Evolutionary conservation across 176 grass and related monocot genomes (phyloP).

Genomic region (Aegilops speltoides): DNA sequence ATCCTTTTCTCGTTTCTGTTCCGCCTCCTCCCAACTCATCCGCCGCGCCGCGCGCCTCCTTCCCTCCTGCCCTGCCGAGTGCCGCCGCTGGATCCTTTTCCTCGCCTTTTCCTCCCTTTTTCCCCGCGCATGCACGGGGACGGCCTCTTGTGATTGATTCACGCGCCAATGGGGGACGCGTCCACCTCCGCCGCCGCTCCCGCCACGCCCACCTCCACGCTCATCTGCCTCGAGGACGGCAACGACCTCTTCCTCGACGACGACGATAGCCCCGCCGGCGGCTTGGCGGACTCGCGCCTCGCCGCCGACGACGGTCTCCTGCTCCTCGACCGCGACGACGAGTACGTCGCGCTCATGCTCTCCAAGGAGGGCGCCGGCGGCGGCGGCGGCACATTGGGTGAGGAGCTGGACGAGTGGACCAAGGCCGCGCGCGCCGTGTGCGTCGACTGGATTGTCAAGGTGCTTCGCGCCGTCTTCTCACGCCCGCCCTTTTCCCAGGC

Average conservation of each 20-base stretch:
- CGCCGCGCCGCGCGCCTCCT: slow-evolving; percentile 30
- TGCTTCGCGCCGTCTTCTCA: background rate
- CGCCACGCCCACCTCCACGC: slow-evolving; percentile 52
- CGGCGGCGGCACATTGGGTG: background rate
- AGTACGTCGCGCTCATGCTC: slow-evolving; percentile 66
- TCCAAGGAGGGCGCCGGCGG: slow-evolving; percentile 41
- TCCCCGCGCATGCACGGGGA: slow-evolving; percentile 18
- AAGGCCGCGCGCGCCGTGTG: slow-evolving; percentile 48
- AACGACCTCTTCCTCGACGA: slow-evolving; percentile 37
- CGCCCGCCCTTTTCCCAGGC: background rate
- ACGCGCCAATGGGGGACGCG: slow-evolving; percentile 37
- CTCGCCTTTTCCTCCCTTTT: background rate
- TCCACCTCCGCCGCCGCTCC: slow-evolving; percentile 33
- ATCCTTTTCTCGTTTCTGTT: slow-evolving; percentile 12
- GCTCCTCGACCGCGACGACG: slow-evolving; percentile 52
- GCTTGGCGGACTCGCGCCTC: background rate
- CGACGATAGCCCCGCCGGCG: background rate
- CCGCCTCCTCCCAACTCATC: background rate
- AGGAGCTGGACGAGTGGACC: slow-evolving; percentile 43
- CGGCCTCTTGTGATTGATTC: background rate
- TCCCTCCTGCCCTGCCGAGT: background rate
- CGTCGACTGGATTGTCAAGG: slow-evolving; percentile 72
- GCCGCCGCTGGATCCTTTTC: background rate
- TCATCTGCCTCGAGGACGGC: slow-evolving; percentile 70
- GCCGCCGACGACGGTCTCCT: slow-evolving; percentile 18